Conservation (phyloP, 2,329 filamentous ascomycete species). For the Arthrobotrys conoides region DNA sequence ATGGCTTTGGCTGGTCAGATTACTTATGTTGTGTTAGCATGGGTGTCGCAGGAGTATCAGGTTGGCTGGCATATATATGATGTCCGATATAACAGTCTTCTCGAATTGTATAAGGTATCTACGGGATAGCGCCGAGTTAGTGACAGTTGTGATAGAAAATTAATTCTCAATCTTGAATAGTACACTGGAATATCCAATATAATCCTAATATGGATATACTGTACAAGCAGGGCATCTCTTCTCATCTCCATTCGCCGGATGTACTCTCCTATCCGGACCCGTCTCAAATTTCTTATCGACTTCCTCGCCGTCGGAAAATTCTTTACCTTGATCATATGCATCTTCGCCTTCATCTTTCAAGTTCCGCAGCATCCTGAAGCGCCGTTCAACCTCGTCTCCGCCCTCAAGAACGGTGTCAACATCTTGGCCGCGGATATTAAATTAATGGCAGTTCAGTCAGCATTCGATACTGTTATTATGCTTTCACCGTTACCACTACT, state of each 20-base stretch:
- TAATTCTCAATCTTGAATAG: conserved; percentile 7
- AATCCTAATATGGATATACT: conserved; percentile 51
- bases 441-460: conserved; percentile 40
- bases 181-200: conserved; percentile 46
- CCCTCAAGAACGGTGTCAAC: conserved; percentile 37
- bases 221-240: conserved; percentile 53
- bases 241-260: conserved; percentile 53
- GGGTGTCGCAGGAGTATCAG: conserved; percentile 30
- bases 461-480: conserved; percentile 50
- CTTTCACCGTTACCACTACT: conserved; percentile 45
- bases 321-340: conserved; percentile 39
- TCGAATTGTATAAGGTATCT: conserved; percentile 54
- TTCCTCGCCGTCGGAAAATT: conserved; percentile 46
- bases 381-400: conserved; percentile 39
- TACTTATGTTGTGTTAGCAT: conserved; percentile 34
- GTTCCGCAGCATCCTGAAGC: conserved; percentile 51
- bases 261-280: conserved; percentile 55
- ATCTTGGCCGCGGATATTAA: conserved; percentile 31
- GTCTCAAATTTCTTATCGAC: conserved; percentile 53
- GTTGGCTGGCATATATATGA: conserved; percentile 56
- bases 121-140: neutral
- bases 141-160: neutral
- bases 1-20: conserved; percentile 40
- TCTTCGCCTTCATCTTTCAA: conserved; percentile 47
- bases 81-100: conserved; percentile 32